phyloP scores from a whole-genome alignment of 2,329 filamentous ascomycete genomes.

The Colletotrichum sp. region DNA sequence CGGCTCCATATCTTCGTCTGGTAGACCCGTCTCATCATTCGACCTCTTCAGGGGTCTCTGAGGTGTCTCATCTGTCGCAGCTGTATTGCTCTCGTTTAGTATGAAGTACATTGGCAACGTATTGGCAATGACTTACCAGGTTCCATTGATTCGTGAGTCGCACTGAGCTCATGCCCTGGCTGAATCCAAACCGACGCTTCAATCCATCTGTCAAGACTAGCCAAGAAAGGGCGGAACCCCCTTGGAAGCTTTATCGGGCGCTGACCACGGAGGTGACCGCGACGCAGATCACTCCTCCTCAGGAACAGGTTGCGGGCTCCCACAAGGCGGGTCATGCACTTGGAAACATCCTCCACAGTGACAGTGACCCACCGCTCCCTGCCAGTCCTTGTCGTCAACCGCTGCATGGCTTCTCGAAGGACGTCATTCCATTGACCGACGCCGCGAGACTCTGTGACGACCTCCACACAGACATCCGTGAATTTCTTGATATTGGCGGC shows the following conservation, averaged over 20 bases:
- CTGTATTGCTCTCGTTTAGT: accelerated
- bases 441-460: background rate
- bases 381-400: accelerated
- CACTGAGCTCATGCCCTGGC: background rate
- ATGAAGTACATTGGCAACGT: background rate
- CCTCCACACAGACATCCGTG: background rate
- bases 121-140: accelerated
- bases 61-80: background rate
- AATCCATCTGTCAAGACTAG: background rate
- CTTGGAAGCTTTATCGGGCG: background rate
- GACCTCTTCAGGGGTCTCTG: background rate
- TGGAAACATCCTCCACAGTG: background rate
- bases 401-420: background rate
- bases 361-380: accelerated
- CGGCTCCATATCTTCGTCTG: background rate
- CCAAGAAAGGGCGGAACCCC: background rate
- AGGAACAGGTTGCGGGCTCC: background rate
- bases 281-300: background rate
- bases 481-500: background rate
- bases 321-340: background rate
- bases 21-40: background rate
- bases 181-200: background rate
- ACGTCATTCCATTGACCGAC: background rate
- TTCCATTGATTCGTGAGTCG: accelerated
- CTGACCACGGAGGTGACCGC: background rate